phyloP scores from a whole-genome alignment of 768 basidiomycete species.

The Mrakia hoshinonis region DNA sequence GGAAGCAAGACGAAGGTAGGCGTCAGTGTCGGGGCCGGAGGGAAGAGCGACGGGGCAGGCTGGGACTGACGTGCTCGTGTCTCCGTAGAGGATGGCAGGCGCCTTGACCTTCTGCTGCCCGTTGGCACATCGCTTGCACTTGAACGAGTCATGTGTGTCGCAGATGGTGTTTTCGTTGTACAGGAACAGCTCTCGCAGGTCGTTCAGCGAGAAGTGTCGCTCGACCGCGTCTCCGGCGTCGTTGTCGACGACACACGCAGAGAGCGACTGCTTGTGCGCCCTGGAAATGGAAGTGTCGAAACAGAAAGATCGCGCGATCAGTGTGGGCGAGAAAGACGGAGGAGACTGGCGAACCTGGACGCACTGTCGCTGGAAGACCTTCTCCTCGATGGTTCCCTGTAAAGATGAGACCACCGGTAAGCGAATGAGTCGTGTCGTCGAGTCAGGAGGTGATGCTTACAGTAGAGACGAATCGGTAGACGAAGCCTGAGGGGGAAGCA shows the following conservation, averaged over 20 bases:
- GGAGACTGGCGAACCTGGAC: conserved; percentile 16
- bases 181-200: conserved; percentile 78
- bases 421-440: too few species aligned
- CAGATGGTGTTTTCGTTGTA: conserved; percentile 79
- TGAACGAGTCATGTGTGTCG: conserved; percentile 97
- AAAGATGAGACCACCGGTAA: not conserved
- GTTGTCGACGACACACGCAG: conserved; percentile 96
- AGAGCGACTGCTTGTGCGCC: conserved; percentile 81
- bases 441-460: too few species aligned
- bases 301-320: not conserved
- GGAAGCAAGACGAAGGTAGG: not conserved
- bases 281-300: conserved; percentile 25
- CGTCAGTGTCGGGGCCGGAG: conserved; percentile 16
- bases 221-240: conserved; percentile 75
- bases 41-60: not conserved
- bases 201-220: conserved; percentile 84
- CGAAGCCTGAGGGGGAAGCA: conserved; percentile 59
- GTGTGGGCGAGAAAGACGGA: not conserved
- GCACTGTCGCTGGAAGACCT: conserved; percentile 95
- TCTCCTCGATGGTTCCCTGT: conserved; percentile 88
- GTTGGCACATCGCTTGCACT: conserved; percentile 60
- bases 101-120: conserved; percentile 76
- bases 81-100: conserved; percentile 82
- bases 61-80: conserved; percentile 82
- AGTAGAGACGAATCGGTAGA: conserved; percentile 94